Evolutionary conservation across 495 filamentous ascomycete genomes (phyloP), one percentile per base, ranked within the genome.

Genomic region (Penicillium samsonianum): DNA sequence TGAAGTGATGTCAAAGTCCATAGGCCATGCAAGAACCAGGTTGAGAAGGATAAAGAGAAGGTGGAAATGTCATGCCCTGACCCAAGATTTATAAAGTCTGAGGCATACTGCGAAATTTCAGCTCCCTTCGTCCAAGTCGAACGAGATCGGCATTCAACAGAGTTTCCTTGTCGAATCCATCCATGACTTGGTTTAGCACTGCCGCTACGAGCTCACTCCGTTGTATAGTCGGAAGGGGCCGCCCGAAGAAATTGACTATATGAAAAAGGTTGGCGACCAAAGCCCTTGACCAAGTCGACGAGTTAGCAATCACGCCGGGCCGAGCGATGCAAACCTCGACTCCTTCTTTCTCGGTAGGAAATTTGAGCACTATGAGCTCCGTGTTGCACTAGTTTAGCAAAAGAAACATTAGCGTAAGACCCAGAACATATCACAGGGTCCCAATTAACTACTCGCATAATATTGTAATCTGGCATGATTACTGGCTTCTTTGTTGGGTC

Each of bases 91-190:
- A 50, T 9, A 1, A 25, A 11, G 5, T 4, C 3, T 51, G 12
- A 16, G 11, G 1, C 6, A 7, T 2, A 14, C n/a, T 26, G 7
- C 14, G 20, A 4, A 37, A 14, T 1, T 28, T 16, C 49, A 41
- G 20, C 7, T 35, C 14, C 33, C 38, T 38, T 25, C 51, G 60
- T 16, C 77, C 76, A 59, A 79, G 71, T 55, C 71, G 67, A 11
- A 69, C 64, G 58, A 84, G 55, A 48, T 83, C 79, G 14, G 64
- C 64, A 65, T 76, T 79, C n/a, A 43, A 49, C 30, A 83, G 57
- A 23, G 77, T 72, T 16, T 82, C 75, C 59, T 76, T 78, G 50
- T 74, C 72, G 47, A 79, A 69, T 14, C 82, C 80, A 38, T 78
- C 57, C 1, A 78, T 31, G 22, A 67, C 70, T 55, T 78, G 73